Evolutionary conservation across 306 rosid species (phyloP), one percentile per base, ranked within the genome.

Genomic region (Amphicarpaea edgeworthii): DNA sequence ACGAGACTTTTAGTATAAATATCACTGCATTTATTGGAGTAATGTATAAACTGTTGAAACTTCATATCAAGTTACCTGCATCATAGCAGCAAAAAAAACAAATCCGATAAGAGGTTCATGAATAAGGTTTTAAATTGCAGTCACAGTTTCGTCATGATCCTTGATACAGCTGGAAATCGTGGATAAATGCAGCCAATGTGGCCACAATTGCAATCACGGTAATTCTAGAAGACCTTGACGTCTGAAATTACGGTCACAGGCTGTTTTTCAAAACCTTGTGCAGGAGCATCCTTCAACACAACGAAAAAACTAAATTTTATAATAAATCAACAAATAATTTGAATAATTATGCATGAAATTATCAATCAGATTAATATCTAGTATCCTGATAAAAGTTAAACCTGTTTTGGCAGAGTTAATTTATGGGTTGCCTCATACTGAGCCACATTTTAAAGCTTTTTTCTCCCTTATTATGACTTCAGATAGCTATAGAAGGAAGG

Each of bases 361-460:
- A 28, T n/a, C 34, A 37, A 46, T 38, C 43, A 66, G n/a, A 65
- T 47, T 42, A 63, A 51, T 12, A 14, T 70, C 20, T 50, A 30
- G 40, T 45, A 55, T 55, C 66, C 71, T 38, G 55, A 57, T 16
- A 3, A 24, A 37, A 70, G 28, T 24, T 64, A 63, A 42, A 24
- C 12, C 16, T 51, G 53, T 15, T 19, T 30, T 38, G 16, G 15
- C 21, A 71, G 1, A 28, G 17, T 49, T 70, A 64, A 41, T 50
- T 70, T 28, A 72, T 1, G 61, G 53, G 43, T 42, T 55, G 26
- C 43, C 66, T 26, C 55, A 37, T 55, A 14, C 6, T 34, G 32
- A 12, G 76, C 76, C 59, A 72, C 57, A 42, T 59, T 63, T 58
- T 73, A 1, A 67, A 55, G 70, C 70, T 8, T 21, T 20, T 20